Conservation (phyloP, 2,329 filamentous ascomycete species). For the Calonectria montana region DNA sequence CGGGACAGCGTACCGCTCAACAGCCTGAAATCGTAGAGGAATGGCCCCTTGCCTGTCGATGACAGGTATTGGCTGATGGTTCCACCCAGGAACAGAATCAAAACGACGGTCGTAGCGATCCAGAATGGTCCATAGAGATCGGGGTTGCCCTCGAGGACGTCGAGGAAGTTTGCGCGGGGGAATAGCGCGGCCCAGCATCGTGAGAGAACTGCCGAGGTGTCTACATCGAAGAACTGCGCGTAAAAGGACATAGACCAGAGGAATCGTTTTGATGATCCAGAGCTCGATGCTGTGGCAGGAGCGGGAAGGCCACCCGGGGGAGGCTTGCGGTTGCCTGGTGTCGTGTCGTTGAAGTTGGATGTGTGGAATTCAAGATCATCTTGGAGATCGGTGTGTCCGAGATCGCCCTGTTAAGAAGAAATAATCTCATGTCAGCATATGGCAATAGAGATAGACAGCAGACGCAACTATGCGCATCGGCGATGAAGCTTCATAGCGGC, state of each 20-base stretch:
- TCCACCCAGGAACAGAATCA: conserved; percentile 94
- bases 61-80: conserved; percentile 94
- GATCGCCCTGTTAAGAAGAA: conserved; percentile 77
- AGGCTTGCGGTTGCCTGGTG: conserved; percentile 61
- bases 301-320: conserved; percentile 64
- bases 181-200: conserved; percentile 91
- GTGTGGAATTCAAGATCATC: conserved; percentile 99
- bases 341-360: conserved; percentile 80
- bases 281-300: conserved; percentile 64
- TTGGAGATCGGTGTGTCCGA: conserved; percentile 97
- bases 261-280: conserved; percentile 77
- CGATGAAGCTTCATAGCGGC: conserved; percentile 11
- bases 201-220: conserved; percentile 87
- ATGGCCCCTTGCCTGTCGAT: conserved; percentile 74
- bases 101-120: conserved; percentile 97
- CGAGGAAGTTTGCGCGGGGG: conserved; percentile 93
- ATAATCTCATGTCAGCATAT: conserved; percentile 29
- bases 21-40: conserved; percentile 91
- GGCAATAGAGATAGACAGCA: background rate
- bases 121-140: conserved; percentile 98
- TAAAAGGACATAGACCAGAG: conserved; percentile 96
- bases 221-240: conserved; percentile 98
- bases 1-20: conserved; percentile 73
- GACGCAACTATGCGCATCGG: background rate
- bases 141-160: conserved; percentile 95